Evolutionary conservation across 2,329 filamentous ascomycete species (phyloP), one percentile per base, ranked within the genome.

Genomic region (Fusarium azukiicola): DNA sequence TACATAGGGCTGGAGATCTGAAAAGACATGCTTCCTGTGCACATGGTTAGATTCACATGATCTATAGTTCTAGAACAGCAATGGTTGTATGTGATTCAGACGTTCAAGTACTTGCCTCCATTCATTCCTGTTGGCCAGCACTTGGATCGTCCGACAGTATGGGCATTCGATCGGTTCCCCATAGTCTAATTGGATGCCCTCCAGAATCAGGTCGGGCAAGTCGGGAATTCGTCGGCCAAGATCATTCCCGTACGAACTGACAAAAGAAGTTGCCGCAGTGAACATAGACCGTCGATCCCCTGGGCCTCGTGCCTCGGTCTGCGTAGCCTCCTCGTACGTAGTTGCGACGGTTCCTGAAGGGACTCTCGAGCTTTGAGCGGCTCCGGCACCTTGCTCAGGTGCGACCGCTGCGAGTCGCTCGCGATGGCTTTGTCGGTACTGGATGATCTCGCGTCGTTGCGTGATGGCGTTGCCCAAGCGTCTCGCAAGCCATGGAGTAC

Each of bases 111-210:
- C 47, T 23, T 23, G 71, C 72, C 64, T 71, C 72, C 72, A 74
- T 21, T 71, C 68, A 27, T n/a, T 40, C 32, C 67, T 40, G 21
- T 71, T 52, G 16, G 23, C 23, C 16, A 71, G 38, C 8, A 40
- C 54, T 38, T 74, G 68, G 21, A 74, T 64, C 6, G 72, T 74
- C 17, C 72, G 47, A 21, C 72, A 71, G 21, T 71, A 70, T 11
- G 68, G 72, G 27, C 72, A 74, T n/a, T 74, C 72, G 40, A 71
- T 23, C 6, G 56, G 56, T 19, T 42, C 42, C 19, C 61, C 58
- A 49, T 71, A 74, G 8, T 61, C 63, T 14, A 74, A 54, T 23
- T 68, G 47, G 17, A 74, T 52, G 10, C 68, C 68, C 21, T 71
- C 67, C 6, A 74, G 44, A 16, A 50, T 23, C 46, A 74, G 68